Conservation (phyloP, 371 early-diverging fungal species). For the Capillidium rhysosporum region DNA sequence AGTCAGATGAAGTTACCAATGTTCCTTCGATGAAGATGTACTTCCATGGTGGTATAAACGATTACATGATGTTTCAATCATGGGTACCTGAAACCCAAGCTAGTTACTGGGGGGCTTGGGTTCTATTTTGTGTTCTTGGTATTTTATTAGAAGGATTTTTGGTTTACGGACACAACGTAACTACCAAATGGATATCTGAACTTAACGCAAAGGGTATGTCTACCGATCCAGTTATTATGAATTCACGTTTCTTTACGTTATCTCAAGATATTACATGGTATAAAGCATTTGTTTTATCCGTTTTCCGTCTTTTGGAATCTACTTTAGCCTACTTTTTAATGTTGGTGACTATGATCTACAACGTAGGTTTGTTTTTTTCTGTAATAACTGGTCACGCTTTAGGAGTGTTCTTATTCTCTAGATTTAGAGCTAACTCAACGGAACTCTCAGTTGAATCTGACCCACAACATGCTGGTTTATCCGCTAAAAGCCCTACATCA, state of each 20-base stretch:
- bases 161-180: slow-evolving; percentile 6
- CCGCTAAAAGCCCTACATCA: background rate
- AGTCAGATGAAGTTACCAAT: no score
- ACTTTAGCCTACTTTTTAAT: slow-evolving; percentile 21
- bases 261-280: background rate
- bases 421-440: background rate
- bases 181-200: slow-evolving; percentile 5
- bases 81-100: slow-evolving; percentile 10
- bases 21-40: slow-evolving; percentile 26
- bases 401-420: slow-evolving; percentile 16
- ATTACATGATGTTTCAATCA: slow-evolving; percentile 15
- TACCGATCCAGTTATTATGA: background rate
- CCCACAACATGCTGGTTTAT: background rate
- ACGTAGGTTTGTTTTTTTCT: slow-evolving; percentile 24
- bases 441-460: background rate
- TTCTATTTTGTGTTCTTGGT: slow-evolving; percentile 10
- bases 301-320: slow-evolving; percentile 9
- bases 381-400: slow-evolving; percentile 20
- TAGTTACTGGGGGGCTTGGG: slow-evolving; percentile 8
- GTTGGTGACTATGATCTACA: slow-evolving; percentile 33
- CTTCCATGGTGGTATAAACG: slow-evolving; percentile 21
- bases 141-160: slow-evolving; percentile 7
- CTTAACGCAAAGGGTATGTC: background rate
- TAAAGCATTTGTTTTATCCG: background rate
- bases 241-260: background rate